Evolutionary conservation across 2,329 filamentous ascomycete species (phyloP).

Genomic region (Pseudogymnoascus pannorum): DNA sequence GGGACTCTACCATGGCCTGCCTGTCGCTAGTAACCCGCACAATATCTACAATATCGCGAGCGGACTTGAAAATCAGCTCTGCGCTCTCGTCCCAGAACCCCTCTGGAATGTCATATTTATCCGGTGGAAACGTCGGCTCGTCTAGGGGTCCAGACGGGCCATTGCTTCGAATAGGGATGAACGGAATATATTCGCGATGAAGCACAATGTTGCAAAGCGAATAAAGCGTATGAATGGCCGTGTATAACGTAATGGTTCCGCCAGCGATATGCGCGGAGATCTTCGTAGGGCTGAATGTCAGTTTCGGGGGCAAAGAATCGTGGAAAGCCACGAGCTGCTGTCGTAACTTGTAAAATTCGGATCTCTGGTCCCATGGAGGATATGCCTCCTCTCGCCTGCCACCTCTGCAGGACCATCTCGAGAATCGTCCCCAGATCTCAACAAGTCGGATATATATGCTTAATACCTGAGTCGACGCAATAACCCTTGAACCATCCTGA

Average conservation of each 20-base stretch:
- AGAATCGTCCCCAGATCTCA: constrained; percentile 52
- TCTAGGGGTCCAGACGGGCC: constrained; percentile 51
- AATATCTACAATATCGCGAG: constrained; percentile 56
- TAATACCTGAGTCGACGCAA: constrained; percentile 36
- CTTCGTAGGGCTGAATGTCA: constrained; percentile 53
- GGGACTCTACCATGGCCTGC: constrained; percentile 54
- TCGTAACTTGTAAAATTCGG: constrained; percentile 47
- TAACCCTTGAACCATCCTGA: constrained; percentile 20
- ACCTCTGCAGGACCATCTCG: constrained; percentile 45
- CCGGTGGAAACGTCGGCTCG: constrained; percentile 44
- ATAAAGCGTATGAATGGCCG: constrained; percentile 59
- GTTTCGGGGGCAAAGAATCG: constrained; percentile 41
- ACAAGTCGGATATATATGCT: constrained; percentile 50
- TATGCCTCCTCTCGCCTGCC: constrained; percentile 38
- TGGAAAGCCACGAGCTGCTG: constrained; percentile 47
- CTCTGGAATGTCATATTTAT: constrained; percentile 38
- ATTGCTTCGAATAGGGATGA: constrained; percentile 49
- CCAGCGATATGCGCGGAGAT: constrained; percentile 59
- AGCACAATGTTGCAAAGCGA: constrained; percentile 60
- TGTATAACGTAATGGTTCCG: constrained; percentile 55
- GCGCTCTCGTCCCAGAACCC: constrained; percentile 59
- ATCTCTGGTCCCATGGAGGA: constrained; percentile 53
- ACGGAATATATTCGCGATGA: constrained; percentile 61
- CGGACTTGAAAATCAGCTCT: constrained; percentile 54
- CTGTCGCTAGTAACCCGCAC: constrained; percentile 45